Percentiles rank a stretch among this genome's conserved stretches.
Evolutionary conservation across 148 eudicot species (phyloP).

Genomic region (Pouteria glomerata): DNA sequence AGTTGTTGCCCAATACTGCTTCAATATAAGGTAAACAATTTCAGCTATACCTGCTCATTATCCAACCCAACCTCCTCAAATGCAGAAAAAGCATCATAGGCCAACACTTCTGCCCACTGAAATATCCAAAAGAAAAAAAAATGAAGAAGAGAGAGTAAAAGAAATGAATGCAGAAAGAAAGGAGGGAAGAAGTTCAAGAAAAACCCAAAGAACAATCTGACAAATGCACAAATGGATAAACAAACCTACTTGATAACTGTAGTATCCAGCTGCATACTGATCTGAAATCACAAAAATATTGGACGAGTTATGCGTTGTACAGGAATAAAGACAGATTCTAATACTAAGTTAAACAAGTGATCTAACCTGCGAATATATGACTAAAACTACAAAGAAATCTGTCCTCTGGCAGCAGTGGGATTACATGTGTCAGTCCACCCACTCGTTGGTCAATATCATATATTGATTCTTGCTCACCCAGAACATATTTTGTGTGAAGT

Average conservation of each 20-base stretch:
- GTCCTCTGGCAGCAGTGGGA: constrained; percentile 12
- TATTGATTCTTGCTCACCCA: not conserved
- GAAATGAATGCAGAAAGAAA: not conserved
- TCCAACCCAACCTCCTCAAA: constrained; percentile 31
- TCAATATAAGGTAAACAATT: not conserved
- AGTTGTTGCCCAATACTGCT: not conserved
- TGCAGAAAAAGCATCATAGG: constrained; percentile 31
- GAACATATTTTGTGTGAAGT: not conserved
- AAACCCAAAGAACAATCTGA: not conserved
- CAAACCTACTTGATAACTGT: constrained; percentile 12
- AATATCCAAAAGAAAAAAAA: not conserved
- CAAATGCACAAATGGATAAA: not conserved
- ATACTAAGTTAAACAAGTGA: not conserved
- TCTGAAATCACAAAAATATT: not conserved
- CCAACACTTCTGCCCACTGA: constrained; percentile 39
- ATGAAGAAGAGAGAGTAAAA: not conserved
- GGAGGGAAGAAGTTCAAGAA: too few species aligned
- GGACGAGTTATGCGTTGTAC: not conserved
- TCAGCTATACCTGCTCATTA: constrained; percentile 20
- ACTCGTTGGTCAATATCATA: constrained; percentile 8
- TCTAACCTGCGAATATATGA: constrained; percentile 15
- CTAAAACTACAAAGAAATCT: constrained; percentile 14
- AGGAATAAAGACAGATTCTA: not conserved
- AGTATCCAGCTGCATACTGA: constrained; percentile 19
- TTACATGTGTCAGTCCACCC: constrained; percentile 8